Evolutionary conservation across 257 asterid genomes (phyloP), one percentile per base, ranked within the genome.

Genomic region (Handroanthus guayacan): DNA sequence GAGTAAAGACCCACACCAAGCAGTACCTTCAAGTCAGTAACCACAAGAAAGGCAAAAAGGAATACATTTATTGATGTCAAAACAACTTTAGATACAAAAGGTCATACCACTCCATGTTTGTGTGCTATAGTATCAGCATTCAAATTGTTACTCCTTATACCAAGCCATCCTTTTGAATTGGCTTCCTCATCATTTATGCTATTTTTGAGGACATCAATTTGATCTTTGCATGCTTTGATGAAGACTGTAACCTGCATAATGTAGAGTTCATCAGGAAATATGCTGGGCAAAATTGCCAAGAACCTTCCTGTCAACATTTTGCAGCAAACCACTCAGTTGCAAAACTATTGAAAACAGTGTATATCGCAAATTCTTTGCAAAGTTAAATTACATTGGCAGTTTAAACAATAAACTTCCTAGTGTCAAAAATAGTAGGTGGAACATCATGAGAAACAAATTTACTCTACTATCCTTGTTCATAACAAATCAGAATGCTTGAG

Each of bases 31-130:
- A 18, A n/a, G 44, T 39, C 65, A 3, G 69, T 52, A 58, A 73
- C 50, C 4, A 20, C n/a, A 13, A 64, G 38, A 58, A 16, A 75
- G 9, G 48, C 10, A 13, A 8, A 25, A 57, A 63, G 64, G 20
- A 78, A 48, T 47, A 79, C 50, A 41, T 61, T 45, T 55, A 20
- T 55, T 81, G 60, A 72, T 12, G 66, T 68, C 41, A 67, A 25
- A 80, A 76, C 45, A 69, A 74, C 51, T 11, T 25, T 38, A 68
- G 9, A 58, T 69, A 61, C 45, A 55, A 4, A 73, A 75, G 37
- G 37, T 48, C 85, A 47, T 87, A 94, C 99, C 95, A 92, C 95
- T 79, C 98, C 99, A 84, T 89, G 97, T 69, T 92, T 95, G 89
- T 95, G 98, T 37, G 99, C 99, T 79, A 84, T 78, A 65, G 97